Evolutionary conservation across 805 yeast species (phyloP), one percentile per base, ranked within the genome.

Genomic region (Huiozyma naganishii): DNA sequence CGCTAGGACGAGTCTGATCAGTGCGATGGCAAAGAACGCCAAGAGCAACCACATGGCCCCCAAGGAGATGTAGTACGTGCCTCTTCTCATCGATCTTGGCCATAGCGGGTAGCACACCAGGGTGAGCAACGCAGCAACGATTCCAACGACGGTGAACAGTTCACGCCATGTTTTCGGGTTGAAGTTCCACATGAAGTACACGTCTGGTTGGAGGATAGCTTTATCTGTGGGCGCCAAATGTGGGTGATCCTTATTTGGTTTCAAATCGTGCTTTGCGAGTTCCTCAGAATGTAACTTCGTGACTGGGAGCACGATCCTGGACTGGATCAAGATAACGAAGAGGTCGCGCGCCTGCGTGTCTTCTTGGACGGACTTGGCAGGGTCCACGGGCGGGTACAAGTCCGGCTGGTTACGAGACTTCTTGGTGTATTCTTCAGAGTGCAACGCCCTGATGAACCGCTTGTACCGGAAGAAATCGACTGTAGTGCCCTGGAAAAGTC

Each of bases 11-110:
- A 89, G 68, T 58, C 98, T 74, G 32, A 90, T 66, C 37, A 92
- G 71, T 1, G 97, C 95, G 53, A 84, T 63, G 17, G 66, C 83
- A 51, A 92, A 83, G 64, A 92, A 82, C 39, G 76, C 67, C 5
- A 79, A 88, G 37, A 92, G 70, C 33, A 90, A 65, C 0, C 84
- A 88, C 49, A 92, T 66, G 43, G 80, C 66, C 6, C 76, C 83
- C 71, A 90, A 76, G 32, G 95, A 83, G 43, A 87, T 60, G 61
- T 88, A 92, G 84, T 95, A 92, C 30, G 86, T 95, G 37, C 92
- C 94, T 44, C 73, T 72, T 61, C 95, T 80, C 92, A 92, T 79
- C 64, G 81, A 77, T 33, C 70, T 57, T 28, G 98, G 98, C 98
- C 98, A 92, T 56, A 92, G 72, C 49, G 97, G 98, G 79, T 87